Percentiles rank a stretch among this genome's conserved stretches.
These are phyloP conservation scores for Phytophthora boehmeriae DNA, from an alignment of 352 stramenopile genomes.

Conservation along the genomic window DNA sequence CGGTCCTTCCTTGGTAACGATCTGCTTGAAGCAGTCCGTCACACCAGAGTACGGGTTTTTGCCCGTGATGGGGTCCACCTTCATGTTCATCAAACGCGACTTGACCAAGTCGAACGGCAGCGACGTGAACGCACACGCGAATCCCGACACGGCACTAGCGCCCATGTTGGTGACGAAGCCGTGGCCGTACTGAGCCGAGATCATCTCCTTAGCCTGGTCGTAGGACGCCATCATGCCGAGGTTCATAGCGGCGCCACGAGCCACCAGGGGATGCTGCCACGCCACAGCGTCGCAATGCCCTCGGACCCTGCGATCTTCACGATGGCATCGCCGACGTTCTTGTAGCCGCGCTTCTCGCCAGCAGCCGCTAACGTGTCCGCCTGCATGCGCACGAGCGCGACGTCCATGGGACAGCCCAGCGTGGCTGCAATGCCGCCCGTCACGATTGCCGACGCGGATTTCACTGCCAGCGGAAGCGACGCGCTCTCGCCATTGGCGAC, in stretches of 20 bases:
- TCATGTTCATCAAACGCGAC: constrained; percentile 98
- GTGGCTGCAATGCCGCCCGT: constrained; percentile 92
- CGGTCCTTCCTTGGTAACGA: constrained; percentile 95
- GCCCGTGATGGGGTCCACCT: constrained; percentile 87
- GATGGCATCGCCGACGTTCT: constrained; percentile 98
- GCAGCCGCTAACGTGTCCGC: constrained; percentile 94
- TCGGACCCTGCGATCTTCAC: constrained; percentile 89
- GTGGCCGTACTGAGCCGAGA: constrained; percentile 68
- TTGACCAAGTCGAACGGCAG: constrained; percentile 99
- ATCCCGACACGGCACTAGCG: constrained; percentile 95
- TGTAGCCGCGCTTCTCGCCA: constrained; percentile 96
- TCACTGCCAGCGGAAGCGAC: constrained; percentile 74
- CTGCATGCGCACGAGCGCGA: constrained; percentile 98
- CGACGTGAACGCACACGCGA: constrained; percentile 97
- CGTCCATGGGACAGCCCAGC: constrained; percentile 98
- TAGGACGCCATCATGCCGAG: constrained; percentile 99
- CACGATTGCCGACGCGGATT: constrained; percentile 74
- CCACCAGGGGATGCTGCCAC: constrained; percentile 93
- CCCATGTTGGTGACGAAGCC: constrained; percentile 92
- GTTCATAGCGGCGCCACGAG: constrained; percentile 98
- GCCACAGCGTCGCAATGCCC: constrained; percentile 90
- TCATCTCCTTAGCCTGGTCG: constrained; percentile 97
- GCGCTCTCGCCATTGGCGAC: constrained; percentile 74
- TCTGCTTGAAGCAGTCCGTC: constrained; percentile 95
- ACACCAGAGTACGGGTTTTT: constrained; percentile 96